Evolutionary conservation across 2,329 filamentous ascomycete species (phyloP).

Genomic region (Aureobasidium sp.): DNA sequence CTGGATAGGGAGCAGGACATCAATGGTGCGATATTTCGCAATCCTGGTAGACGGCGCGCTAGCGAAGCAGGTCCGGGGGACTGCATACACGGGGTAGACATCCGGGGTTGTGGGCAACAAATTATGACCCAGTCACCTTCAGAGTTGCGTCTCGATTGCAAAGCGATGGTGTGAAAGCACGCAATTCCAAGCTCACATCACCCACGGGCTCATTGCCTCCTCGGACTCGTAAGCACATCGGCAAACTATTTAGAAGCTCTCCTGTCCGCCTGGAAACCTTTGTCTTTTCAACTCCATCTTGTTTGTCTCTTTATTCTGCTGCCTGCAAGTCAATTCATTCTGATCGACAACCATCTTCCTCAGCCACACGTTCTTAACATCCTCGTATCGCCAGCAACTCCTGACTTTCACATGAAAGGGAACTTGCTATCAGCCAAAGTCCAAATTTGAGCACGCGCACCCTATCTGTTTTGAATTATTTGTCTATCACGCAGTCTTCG

Average conservation of each 20-base stretch:
- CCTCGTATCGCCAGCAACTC: neutral
- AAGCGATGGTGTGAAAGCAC: slow-evolving; percentile 11
- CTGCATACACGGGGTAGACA: neutral
- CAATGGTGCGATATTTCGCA: neutral
- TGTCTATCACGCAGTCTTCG: neutral
- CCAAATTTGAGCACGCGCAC: neutral
- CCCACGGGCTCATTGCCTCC: neutral
- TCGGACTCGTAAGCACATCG: neutral
- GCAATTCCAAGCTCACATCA: slow-evolving; percentile 1
- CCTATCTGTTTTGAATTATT: slow-evolving; percentile 3
- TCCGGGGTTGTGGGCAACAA: neutral
- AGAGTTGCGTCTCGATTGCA: neutral
- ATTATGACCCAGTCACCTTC: neutral
- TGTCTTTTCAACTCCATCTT: neutral
- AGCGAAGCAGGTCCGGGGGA: neutral
- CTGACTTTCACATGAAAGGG: slow-evolving; percentile 8
- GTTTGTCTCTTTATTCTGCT: slow-evolving; percentile 2
- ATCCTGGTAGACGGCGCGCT: neutral
- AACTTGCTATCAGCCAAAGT: neutral
- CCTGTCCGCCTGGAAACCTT: neutral
- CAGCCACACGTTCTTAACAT: slow-evolving; percentile 2
- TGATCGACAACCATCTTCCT: neutral
- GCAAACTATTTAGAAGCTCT: slow-evolving; percentile 2
- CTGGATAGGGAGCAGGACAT: neutral
- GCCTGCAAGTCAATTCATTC: slow-evolving; percentile 2